Base-by-base conservation (phyloP, 140 eudicot genomes). In the Erigeron philadelphicus region DNA sequence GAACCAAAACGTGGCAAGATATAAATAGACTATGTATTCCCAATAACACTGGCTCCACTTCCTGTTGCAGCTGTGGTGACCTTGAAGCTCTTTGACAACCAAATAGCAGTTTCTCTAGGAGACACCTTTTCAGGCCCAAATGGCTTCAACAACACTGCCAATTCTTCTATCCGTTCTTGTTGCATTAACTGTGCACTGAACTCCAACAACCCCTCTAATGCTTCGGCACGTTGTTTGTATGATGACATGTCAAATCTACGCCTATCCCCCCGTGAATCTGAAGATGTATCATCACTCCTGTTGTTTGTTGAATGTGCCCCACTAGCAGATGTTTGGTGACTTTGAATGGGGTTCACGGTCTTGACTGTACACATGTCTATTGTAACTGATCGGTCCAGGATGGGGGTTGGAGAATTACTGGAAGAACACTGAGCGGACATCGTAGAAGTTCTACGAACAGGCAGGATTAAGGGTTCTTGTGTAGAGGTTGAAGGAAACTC, bases 151-250 rank as follows among this genome's bases (percentile, higher is more conserved):
- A 93, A 67, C 42, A 93, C 97, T 1, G 88, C 78, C 8, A 93
- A 85, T 70, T 93, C 99, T 17, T 85, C 97, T 21, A 89, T 78
- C 25, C 99, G 77, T 65, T 89, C 85, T 68, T 93, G 99, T 80
- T 89, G 96, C 86, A 93, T 68, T 5, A 93, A 79, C 35, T 84
- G 86, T 0, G 99, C 99, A 67, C 96, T 89, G 46, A 93, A 89
- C 90, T 93, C 99, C 11, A 93, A 85, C 80, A 94, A 64, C 76
- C 99, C 99, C 71, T 94, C 99, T 68, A 94, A 74, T 0, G 99
- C 99, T 61, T 94, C 99, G 0, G 99, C 99, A 0, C 99, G 81
- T 78, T 94, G 99, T 73, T 89, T 88, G 83, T 78, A 84, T 2
- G 98, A 93, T 8, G 88, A 79, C 1, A 89, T 89, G 74, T 89